Evolutionary conservation across 202 grass and related monocot species (phyloP).

Genomic region (Musa balbisiana): DNA sequence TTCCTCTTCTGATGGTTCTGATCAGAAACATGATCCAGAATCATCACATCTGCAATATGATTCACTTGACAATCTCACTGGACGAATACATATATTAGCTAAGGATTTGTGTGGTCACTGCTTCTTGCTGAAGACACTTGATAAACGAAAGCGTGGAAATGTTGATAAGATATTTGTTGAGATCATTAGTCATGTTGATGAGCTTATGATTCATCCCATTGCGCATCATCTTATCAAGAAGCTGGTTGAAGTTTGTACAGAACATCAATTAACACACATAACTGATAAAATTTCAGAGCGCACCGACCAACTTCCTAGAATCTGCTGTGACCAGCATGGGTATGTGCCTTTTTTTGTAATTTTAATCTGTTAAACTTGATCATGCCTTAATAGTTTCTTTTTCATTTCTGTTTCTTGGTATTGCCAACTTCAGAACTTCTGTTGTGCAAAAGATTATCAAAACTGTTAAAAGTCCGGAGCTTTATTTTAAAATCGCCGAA

Average conservation of each 20-base stretch:
- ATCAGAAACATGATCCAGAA: constrained; percentile 7
- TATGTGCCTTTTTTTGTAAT: constrained; percentile 24
- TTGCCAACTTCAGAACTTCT: constrained; percentile 49
- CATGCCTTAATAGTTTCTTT: constrained; percentile 9
- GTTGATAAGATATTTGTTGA: constrained; percentile 44
- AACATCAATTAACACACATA: constrained; percentile 43
- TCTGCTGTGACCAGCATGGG: constrained; percentile 74
- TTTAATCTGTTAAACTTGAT: background rate
- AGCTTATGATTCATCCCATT: constrained; percentile 60
- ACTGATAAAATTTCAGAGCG: constrained; percentile 59
- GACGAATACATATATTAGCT: constrained; percentile 44
- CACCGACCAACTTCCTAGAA: constrained; percentile 37
- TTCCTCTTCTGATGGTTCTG: constrained; percentile 12
- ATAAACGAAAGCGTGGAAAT: constrained; percentile 41
- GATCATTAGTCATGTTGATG: constrained; percentile 53
- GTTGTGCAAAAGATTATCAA: constrained; percentile 83
- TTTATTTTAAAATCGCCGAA: constrained; percentile 41
- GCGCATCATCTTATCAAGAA: constrained; percentile 69
- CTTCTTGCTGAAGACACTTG: constrained; percentile 48
- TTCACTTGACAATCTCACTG: constrained; percentile 35
- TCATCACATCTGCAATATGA: constrained; percentile 24
- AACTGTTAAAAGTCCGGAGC: constrained; percentile 31
- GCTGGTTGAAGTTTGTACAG: constrained; percentile 52
- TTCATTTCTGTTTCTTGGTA: constrained; percentile 23
- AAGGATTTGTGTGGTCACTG: constrained; percentile 53